Conservation (phyloP, 2,329 filamentous ascomycete species). For the Cladophialophora exuberans region DNA sequence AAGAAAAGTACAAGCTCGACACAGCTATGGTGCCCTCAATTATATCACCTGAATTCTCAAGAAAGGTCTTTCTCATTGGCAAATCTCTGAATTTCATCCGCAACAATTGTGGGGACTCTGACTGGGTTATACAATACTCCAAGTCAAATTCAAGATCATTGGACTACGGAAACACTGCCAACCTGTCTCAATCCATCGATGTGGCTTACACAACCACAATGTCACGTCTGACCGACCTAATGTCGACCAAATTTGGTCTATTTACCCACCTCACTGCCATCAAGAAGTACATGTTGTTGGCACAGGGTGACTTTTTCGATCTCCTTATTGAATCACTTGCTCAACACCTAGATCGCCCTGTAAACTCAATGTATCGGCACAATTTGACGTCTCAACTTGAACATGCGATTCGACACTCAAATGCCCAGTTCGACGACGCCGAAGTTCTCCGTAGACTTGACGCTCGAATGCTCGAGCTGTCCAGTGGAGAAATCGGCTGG, state of each 20-base stretch:
- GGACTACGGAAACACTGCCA: conserved; percentile 82
- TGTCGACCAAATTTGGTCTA: conserved; percentile 92
- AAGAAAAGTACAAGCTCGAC: conserved; percentile 91
- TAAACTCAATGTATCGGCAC: conserved; percentile 95
- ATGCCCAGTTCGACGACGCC: conserved; percentile 90
- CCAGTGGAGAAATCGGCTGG: conserved; percentile 97
- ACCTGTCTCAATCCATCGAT: conserved; percentile 89
- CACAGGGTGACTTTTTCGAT: conserved; percentile 96
- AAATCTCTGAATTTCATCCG: conserved; percentile 98
- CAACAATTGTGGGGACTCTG: conserved; percentile 88
- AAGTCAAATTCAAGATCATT: conserved; percentile 91
- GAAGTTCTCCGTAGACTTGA: conserved; percentile 91
- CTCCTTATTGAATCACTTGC: conserved; percentile 95
- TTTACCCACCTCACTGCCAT: conserved; percentile 90
- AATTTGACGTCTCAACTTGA: conserved; percentile 97
- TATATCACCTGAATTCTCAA: conserved; percentile 88
- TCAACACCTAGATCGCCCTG: conserved; percentile 88
- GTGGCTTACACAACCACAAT: conserved; percentile 98
- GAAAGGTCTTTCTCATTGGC: conserved; percentile 95
- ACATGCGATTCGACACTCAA: conserved; percentile 94
- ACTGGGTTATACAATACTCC: conserved; percentile 95
- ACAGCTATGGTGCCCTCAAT: conserved; percentile 89
- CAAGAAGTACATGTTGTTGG: conserved; percentile 92
- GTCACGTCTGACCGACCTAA: conserved; percentile 88
- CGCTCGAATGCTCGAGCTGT: conserved; percentile 96